phyloP scores from a whole-genome alignment of 2,329 filamentous ascomycete genomes.

The Rhinocladiella mackenziei region DNA sequence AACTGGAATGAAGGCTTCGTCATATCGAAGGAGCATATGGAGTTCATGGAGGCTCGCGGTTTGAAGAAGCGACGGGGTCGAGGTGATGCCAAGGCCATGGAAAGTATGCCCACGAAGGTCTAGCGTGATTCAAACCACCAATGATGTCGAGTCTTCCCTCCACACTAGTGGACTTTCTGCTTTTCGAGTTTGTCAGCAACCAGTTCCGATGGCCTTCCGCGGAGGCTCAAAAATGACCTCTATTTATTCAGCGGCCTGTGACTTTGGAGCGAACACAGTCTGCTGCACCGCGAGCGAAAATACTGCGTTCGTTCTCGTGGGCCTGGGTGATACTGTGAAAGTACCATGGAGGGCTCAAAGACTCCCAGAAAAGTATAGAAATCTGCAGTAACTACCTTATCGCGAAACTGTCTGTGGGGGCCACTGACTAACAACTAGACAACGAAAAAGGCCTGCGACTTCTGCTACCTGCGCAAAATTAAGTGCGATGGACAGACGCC shows the following conservation, averaged over 20 bases:
- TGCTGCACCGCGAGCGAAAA: neutral
- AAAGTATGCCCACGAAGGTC: too few species aligned
- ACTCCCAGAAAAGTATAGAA: neutral
- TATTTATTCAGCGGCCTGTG: neutral
- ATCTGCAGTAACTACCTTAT: neutral
- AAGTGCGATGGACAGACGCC: conserved; percentile 37
- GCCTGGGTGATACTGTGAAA: neutral
- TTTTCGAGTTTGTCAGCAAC: too few species aligned
- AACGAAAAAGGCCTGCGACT: conserved; percentile 31
- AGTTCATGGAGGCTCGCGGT: too few species aligned
- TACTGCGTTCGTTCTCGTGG: neutral
- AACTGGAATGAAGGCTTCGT: too few species aligned
- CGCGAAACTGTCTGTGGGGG: too few species aligned
- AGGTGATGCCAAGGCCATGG: too few species aligned
- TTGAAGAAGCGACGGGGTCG: too few species aligned
- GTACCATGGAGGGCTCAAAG: conserved; percentile 2
- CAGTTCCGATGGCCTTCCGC: too few species aligned
- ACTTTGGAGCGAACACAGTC: neutral
- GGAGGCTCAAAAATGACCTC: neutral
- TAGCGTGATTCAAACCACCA: too few species aligned
- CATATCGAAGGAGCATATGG: too few species aligned
- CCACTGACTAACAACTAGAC: neutral
- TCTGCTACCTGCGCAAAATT: conserved; percentile 37
- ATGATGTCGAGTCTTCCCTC: too few species aligned
- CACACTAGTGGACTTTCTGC: too few species aligned